phyloP scores from a whole-genome alignment of 1,284 basidiomycete species.

The Pterulicium gracile region DNA sequence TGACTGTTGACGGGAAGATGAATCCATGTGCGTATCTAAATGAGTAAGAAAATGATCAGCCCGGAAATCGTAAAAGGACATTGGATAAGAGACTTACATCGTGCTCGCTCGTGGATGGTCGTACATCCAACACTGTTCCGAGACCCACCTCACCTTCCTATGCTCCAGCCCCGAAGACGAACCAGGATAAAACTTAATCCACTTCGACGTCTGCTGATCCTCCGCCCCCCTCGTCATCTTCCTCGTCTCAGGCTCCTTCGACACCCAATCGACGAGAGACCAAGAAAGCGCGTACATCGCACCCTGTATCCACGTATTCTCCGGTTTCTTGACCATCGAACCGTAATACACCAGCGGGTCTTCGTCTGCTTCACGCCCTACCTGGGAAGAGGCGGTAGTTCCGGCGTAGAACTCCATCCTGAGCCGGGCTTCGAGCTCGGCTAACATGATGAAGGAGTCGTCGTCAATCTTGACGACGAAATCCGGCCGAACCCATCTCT shows the following conservation, averaged over 20 bases:
- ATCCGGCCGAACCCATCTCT: slow-evolving; percentile 82
- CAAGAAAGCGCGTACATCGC: slow-evolving; percentile 89
- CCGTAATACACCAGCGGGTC: slow-evolving; percentile 92
- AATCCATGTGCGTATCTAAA: slow-evolving; percentile 88
- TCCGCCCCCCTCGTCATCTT: slow-evolving; percentile 75
- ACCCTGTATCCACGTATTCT: slow-evolving; percentile 93
- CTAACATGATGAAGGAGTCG: slow-evolving; percentile 89
- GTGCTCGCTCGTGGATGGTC: slow-evolving; percentile 93
- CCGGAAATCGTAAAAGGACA: slow-evolving; percentile 9
- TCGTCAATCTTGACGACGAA: slow-evolving; percentile 91
- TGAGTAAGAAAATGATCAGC: slow-evolving; percentile 6
- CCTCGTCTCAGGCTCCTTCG: slow-evolving; percentile 62
- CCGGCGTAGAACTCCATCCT: slow-evolving; percentile 58
- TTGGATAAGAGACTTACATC: slow-evolving; percentile 44
- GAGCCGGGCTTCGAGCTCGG: slow-evolving; percentile 81
- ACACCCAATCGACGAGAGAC: slow-evolving; percentile 82
- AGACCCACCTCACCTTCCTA: slow-evolving; percentile 83
- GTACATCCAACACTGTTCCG: slow-evolving; percentile 96
- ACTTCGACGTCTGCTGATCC: slow-evolving; percentile 89
- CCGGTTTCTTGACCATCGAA: slow-evolving; percentile 84
- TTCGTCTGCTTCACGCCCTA: slow-evolving; percentile 7
- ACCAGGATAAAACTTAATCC: slow-evolving; percentile 87
- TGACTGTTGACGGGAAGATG: slow-evolving; percentile 88
- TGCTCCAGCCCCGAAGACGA: too few species aligned
- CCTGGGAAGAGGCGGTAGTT: slow-evolving; percentile 10